Evolutionary conservation across 2,329 filamentous ascomycete species (phyloP).

Genomic region (Alternaria incomplexa): DNA sequence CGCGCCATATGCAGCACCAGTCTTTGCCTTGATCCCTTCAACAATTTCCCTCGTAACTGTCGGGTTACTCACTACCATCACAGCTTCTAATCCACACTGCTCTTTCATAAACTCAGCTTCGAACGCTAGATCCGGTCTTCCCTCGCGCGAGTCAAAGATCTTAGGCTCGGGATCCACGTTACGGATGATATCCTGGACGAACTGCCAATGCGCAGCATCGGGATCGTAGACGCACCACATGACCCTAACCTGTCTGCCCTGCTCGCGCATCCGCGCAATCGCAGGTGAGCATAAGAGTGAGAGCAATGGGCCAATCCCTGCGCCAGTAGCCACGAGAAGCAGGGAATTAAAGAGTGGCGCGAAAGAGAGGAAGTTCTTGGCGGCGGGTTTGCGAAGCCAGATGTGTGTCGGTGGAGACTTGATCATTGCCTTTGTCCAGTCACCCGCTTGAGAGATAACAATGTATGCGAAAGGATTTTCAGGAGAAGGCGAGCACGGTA

Average conservation of each 20-base stretch:
- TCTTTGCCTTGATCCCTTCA: constrained; percentile 9
- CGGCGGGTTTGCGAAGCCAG: constrained; percentile 24
- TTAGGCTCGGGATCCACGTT: constrained; percentile 15
- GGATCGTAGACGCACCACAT: constrained; percentile 27
- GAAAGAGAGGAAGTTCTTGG: constrained; percentile 27
- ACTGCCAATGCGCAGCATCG: constrained; percentile 18
- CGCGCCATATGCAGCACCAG: constrained; percentile 27
- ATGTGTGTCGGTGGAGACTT: constrained; percentile 14
- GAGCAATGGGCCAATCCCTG: constrained; percentile 31
- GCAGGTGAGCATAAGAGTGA: constrained; percentile 19
- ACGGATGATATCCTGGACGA: constrained; percentile 17
- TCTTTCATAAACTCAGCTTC: constrained; percentile 13
- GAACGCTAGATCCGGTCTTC: constrained; percentile 18
- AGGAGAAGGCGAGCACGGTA: constrained; percentile 21
- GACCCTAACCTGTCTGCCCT: constrained; percentile 11
- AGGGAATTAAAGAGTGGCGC: constrained; percentile 25
- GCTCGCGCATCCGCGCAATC: constrained; percentile 8
- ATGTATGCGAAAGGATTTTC: constrained; percentile 18
- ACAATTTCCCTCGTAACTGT: constrained; percentile 23
- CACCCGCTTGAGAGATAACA: constrained; percentile 42
- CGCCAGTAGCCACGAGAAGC: constrained; percentile 30
- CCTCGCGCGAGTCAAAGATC: constrained; percentile 20
- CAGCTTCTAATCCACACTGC: constrained; percentile 14
- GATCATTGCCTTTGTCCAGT: constrained; percentile 39
- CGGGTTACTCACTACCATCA: constrained; percentile 30